Conservation (phyloP, 805 yeast species). For the Ogataea chonburiensis region DNA sequence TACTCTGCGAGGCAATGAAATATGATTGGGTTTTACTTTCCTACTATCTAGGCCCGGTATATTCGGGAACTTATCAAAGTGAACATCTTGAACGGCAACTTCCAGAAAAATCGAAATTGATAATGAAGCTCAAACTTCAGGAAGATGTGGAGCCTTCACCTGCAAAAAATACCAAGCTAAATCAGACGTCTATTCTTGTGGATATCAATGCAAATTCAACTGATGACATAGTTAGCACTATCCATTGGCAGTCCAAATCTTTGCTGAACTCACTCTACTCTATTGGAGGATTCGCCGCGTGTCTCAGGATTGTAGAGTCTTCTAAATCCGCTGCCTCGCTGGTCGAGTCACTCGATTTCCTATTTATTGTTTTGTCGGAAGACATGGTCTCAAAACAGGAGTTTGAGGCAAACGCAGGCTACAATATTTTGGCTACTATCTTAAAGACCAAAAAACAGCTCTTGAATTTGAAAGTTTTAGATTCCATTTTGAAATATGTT, state of each 20-base stretch:
- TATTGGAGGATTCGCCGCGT: constrained; percentile 51
- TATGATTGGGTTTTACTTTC: constrained; percentile 54
- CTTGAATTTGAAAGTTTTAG: constrained; percentile 45
- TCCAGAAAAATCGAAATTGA: constrained; percentile 30
- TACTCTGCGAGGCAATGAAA: constrained; percentile 39
- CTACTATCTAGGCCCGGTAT: constrained; percentile 47
- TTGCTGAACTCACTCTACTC: constrained; percentile 33
- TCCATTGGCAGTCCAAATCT: constrained; percentile 19
- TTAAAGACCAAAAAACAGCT: constrained; percentile 44
- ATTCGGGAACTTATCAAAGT: constrained; percentile 46
- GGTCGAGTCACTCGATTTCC: constrained; percentile 36
- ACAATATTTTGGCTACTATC: constrained; percentile 54
- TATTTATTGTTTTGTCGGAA: constrained; percentile 44
- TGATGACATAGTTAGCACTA: neutral
- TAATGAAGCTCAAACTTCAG: constrained; percentile 28
- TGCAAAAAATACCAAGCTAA: neutral
- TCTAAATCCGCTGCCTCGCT: constrained; percentile 37
- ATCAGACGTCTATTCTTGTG: constrained; percentile 15
- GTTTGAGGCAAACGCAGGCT: constrained; percentile 60
- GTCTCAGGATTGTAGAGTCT: constrained; percentile 47
- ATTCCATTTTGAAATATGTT: constrained; percentile 46
- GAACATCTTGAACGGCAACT: constrained; percentile 40
- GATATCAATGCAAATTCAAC: constrained; percentile 21
- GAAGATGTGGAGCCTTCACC: constrained; percentile 12
- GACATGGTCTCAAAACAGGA: constrained; percentile 55